Evolutionary conservation across 148 eudicot species (phyloP), one percentile per base, ranked within the genome.

Genomic region (Bassia scoparia): DNA sequence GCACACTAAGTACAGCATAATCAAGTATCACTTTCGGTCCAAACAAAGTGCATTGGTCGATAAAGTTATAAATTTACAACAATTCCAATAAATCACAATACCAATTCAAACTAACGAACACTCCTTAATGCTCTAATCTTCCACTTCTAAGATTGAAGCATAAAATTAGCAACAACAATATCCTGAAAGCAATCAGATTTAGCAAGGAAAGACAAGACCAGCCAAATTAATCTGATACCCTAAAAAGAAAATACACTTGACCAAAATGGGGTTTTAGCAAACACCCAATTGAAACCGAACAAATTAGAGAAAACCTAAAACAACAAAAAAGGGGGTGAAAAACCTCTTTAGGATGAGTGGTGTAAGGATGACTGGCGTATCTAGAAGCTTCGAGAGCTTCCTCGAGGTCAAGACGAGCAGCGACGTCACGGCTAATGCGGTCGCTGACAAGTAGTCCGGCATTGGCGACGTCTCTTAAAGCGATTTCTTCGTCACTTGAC

Each of bases 341-440:
- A 77, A 95, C 99, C 96, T 95, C 97, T 67, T 89, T 83, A 38
- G 99, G 99, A 52, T 87, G 96, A 61, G 96, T 81, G 2, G 97
- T 78, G 67, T 95, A 95, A 1, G 99, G 96, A 74, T 92, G 97
- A 72, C 87, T 89, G 21, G 92, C 76, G 65, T 88, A 92, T 83
- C 99, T 84, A 56, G 99, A 86, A 83, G 99, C 97, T 81, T 87
- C 92, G 2, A 95, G 80, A 2, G 97, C 76, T 67, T 95, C 97
- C 74, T 95, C 97, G 9, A 95, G 89, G 76, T 95, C 99, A 50
- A 81, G 81, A 33, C 85, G 96, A 38, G 81, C 76, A 9, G 87
- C 81, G 0, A 86, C 81, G 27, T 95, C 97, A 56, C 91, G 80
- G 48, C 83, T 85, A n/a, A 91, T 87, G 37, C 97, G 88, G 77